These are phyloP conservation scores for Hydnomerulius pinastri DNA, from an alignment of 768 basidiomycete species.

Conservation along the genomic window DNA sequence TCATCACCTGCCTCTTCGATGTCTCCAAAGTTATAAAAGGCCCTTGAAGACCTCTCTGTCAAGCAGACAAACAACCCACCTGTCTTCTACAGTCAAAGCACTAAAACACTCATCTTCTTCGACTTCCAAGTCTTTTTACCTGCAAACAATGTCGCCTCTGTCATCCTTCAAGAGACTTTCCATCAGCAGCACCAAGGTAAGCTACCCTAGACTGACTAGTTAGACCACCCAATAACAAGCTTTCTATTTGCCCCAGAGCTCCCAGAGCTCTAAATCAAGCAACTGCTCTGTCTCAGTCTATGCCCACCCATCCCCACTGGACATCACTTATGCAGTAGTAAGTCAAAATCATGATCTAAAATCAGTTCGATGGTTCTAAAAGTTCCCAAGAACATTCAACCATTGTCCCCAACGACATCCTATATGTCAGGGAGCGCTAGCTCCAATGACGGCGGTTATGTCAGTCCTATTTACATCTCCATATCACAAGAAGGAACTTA, in stretches of 20 bases:
- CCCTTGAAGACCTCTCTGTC: neutral
- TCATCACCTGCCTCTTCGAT: neutral
- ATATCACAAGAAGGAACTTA: neutral
- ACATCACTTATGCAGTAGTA: constrained; percentile 24
- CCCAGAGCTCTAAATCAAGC: constrained; percentile 21
- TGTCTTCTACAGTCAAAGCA: neutral
- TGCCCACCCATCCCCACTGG: constrained; percentile 19
- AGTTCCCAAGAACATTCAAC: constrained; percentile 6
- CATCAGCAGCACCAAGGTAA: constrained; percentile 20
- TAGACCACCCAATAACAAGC: neutral
- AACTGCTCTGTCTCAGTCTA: constrained; percentile 12
- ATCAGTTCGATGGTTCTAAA: neutral
- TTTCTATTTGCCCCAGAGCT: neutral
- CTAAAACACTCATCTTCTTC: neutral
- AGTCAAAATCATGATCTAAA: neutral
- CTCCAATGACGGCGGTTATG: constrained; percentile 14
- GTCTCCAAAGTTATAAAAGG: constrained; percentile 21
- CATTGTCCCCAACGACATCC: constrained; percentile 11
- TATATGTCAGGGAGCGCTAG: neutral
- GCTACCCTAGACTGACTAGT: neutral
- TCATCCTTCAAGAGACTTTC: constrained; percentile 25
- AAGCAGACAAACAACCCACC: constrained; percentile 4
- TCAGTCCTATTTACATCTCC: constrained; percentile 2
- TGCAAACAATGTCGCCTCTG: constrained; percentile 17
- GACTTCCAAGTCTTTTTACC: neutral